Evolutionary conservation across 345 rosid species (phyloP), one percentile per base, ranked within the genome.

Genomic region (Arabidopsis arenosa): DNA sequence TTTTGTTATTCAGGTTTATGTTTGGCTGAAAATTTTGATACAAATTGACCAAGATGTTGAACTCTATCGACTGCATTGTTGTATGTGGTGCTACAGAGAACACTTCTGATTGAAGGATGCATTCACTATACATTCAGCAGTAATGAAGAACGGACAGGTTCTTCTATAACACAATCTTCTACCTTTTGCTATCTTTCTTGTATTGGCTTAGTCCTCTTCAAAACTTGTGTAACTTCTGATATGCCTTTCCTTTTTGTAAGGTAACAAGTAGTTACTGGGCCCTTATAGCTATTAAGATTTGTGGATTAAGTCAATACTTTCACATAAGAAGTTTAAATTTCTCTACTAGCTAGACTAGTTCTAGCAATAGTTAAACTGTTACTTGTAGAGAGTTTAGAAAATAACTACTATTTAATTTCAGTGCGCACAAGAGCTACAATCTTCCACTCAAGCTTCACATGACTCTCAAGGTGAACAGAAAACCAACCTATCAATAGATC

Each of bases 391-490:
- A 5, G n/a, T 11, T 18, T 3, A 39, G 70, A 35, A n/a, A 59
- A 26, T 52, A 35, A 1, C 56, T 66, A 35, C 35, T 23, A 59
- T 70, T 52, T 76, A 43, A 51, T 67, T 51, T 30, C 83, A 90
- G 91, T 84, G 79, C 60, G 63, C 82, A 57, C 96, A 89, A 43
- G 97, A 94, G 56, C 72, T 81, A 84, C 92, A 87, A 75, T 80
- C 93, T 70, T 86, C 91, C 18, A 83, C 83, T 64, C 92, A 90
- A 72, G 83, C 73, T 81, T 93, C 96, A 35, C 93, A 84, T 73
- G 98, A 93, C 78, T 89, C 98, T 45, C 88, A 85, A 74, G 85
- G 81, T 30, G 93, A 90, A 56, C 93, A 86, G 57, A 93, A 87
- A 69, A 80, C 82, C 53, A 89, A 84, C 82, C 87, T 80, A 79